Evolutionary conservation across 768 basidiomycete genomes (phyloP), one percentile per base, ranked within the genome.

Genomic region (Rhizopogon vinicolor): DNA sequence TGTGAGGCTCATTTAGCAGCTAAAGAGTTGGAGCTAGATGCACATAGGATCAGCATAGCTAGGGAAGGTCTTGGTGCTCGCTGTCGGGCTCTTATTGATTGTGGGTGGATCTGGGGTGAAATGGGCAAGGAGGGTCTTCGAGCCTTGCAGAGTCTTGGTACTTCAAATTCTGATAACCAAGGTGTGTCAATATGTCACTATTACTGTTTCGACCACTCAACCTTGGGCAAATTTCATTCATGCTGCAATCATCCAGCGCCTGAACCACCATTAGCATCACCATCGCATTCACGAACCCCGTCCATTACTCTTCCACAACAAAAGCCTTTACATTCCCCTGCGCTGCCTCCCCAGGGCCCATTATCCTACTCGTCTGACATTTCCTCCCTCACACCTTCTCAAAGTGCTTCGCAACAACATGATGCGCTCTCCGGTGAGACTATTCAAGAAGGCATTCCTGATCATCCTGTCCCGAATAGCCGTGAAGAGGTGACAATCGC

Each of bases 321-420:
- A 41, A 52, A 52, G 39, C 56, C 52, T 10, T 49, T 59, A 41
- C 39, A 56, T 4, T 44, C 14, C 44, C 51, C 62, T 18, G 42
- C 57, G 8, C 39, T 60, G 12, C 54, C 55, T n/a, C 42, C 41
- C 16, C 64, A 49, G 40, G 53, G 43, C 61, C 68, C n/a, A 58
- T 71, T 40, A 56, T 60, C 54, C 42, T 68, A 54, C 64, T 65
- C 73, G 4, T 83, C 84, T 52, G 82, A 85, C 65, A 65, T 79
- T 13, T 83, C 82, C n/a, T 87, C 86, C 1, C 72, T 89, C 58
- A 80, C 83, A 0, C 87, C 87, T n/a, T 89, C 87, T 6, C 88
- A 89, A 58, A 88, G 86, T 2, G 85, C 85, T 2, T 89, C 88
- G 16, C 86, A 90, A 68, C 63, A 48, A 0, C 48, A 55, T 42